Evolutionary conservation across 768 basidiomycete species (phyloP).

Genomic region (Naganishia friedmannii): DNA sequence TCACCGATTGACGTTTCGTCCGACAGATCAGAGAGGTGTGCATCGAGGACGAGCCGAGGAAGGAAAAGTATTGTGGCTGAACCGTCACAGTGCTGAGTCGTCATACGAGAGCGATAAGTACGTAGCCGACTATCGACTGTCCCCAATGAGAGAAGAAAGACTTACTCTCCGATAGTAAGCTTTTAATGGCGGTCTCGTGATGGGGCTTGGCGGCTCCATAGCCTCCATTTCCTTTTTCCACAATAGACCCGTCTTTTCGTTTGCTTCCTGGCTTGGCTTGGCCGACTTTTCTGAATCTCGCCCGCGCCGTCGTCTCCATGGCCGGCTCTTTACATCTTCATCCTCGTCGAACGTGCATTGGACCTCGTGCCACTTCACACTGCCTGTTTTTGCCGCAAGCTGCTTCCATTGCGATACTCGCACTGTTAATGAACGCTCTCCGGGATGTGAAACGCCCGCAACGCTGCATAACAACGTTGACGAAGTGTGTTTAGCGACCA

Average conservation of each 20-base stretch:
- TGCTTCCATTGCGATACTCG: background rate
- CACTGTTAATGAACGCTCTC: background rate
- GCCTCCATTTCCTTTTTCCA: background rate
- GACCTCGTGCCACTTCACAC: background rate
- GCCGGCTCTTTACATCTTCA: background rate
- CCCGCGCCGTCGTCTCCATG: background rate
- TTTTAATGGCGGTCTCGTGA: background rate
- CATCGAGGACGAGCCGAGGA: background rate
- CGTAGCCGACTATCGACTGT: background rate
- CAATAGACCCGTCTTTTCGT: background rate
- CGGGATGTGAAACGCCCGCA: background rate
- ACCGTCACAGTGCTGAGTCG: background rate
- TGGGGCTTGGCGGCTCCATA: too few species aligned
- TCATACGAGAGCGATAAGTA: background rate
- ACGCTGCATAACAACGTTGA: slow-evolving; percentile 2
- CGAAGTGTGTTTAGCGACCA: background rate
- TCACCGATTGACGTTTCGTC: slow-evolving; percentile 68
- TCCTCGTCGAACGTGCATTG: background rate
- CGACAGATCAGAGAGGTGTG: slow-evolving; percentile 57
- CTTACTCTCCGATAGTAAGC: background rate
- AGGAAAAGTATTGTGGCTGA: slow-evolving; percentile 13
- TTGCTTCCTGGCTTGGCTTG: background rate
- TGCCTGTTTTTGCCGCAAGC: background rate
- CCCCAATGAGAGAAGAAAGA: too few species aligned
- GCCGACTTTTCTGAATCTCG: background rate